Conservation (phyloP, 352 stramenopile species). For the Blastocystis sp. region DNA sequence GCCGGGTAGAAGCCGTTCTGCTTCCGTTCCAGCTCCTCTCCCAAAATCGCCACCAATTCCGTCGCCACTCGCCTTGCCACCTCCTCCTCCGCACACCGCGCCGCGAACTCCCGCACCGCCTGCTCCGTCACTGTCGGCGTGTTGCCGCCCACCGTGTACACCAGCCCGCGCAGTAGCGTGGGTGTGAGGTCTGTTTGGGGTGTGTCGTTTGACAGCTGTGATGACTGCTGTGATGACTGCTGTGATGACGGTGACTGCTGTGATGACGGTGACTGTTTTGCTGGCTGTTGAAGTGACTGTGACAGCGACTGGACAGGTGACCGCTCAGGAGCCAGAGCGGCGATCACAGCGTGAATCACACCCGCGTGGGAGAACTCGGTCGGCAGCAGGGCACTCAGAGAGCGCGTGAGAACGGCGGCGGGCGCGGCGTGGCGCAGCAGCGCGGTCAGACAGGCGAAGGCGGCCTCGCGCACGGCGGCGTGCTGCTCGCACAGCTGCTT, state of each 20-base stretch:
- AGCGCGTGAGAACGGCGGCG: neutral
- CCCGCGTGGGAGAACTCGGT: neutral
- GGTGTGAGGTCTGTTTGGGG: neutral
- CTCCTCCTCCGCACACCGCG: neutral
- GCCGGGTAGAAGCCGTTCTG: slow-evolving; percentile 1
- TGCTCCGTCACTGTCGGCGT: neutral
- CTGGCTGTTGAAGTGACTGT: too few species aligned
- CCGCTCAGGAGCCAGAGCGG: neutral
- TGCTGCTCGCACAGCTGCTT: slow-evolving; percentile 16
- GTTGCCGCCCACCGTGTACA: slow-evolving; percentile 1
- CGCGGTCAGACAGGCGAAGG: neutral
- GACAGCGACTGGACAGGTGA: too few species aligned
- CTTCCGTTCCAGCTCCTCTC: neutral
- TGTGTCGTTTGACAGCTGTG: neutral
- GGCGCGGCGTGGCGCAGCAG: neutral
- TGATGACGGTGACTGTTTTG: too few species aligned
- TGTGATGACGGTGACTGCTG: neutral
- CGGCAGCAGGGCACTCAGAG: neutral
- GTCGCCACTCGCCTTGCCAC: neutral
- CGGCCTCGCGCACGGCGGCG: neutral
- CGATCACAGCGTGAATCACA: neutral
- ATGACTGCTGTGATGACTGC: neutral
- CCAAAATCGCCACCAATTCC: slow-evolving; percentile 7
- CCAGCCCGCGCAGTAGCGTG: neutral
- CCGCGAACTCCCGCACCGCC: neutral